Conservation (phyloP, 345 rosid genomes). For the Hibiscus tridactylites region DNA sequence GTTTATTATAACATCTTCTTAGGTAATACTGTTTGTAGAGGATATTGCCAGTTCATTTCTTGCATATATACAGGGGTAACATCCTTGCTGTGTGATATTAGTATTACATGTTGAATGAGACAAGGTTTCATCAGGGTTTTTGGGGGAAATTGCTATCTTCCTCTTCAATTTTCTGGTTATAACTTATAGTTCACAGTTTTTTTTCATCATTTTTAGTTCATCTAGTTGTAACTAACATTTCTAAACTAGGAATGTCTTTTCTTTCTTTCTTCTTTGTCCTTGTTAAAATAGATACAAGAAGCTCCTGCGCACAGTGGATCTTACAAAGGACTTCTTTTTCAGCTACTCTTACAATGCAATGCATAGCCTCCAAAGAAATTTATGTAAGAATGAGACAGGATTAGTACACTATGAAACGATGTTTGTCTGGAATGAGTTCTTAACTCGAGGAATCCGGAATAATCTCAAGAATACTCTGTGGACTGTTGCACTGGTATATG, state of each 20-base stretch:
- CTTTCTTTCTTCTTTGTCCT: conserved; percentile 22
- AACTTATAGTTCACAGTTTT: conserved; percentile 15
- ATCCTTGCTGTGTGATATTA: conserved; percentile 50
- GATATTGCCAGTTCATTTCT: conserved; percentile 45
- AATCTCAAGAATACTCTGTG: conserved; percentile 61
- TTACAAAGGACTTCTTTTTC: conserved; percentile 93
- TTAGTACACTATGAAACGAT: conserved; percentile 55
- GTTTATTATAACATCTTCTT: conserved; percentile 16
- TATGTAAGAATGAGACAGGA: conserved; percentile 35
- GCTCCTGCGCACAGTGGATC: conserved; percentile 88
- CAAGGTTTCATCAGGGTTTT: conserved; percentile 59
- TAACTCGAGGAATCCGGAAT: conserved; percentile 63
- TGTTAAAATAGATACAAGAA: conserved; percentile 81
- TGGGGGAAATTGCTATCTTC: conserved; percentile 32
- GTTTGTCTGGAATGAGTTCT: conserved; percentile 94
- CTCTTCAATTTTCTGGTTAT: conserved; percentile 17
- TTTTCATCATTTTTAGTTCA: conserved; percentile 13
- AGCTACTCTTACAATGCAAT: conserved; percentile 86
- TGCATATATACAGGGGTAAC: conserved; percentile 56
- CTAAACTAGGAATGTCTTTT: conserved; percentile 25
- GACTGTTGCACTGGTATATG: conserved; percentile 93
- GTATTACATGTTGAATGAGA: conserved; percentile 44
- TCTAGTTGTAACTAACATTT: conserved; percentile 13
- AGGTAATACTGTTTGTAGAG: conserved; percentile 41
- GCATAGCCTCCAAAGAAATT: conserved; percentile 83